Conservation (phyloP, 306 rosid species). For the Erythrophleum fordii region DNA sequence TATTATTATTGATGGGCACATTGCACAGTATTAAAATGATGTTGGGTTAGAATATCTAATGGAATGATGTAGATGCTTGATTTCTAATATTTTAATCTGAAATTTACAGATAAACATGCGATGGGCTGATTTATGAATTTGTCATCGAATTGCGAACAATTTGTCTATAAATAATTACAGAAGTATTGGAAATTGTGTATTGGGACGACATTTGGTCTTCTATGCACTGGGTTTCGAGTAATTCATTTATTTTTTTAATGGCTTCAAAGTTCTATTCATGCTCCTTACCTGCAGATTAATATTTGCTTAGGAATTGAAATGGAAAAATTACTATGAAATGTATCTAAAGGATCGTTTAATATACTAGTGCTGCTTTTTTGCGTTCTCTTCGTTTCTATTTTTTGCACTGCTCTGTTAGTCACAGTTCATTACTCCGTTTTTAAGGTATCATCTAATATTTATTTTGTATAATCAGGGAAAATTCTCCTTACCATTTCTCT, state of each 20-base stretch:
- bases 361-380: neutral
- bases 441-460: conserved; percentile 16
- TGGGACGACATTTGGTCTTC: neutral
- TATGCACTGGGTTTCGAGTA: conserved; percentile 13
- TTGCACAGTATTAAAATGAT: neutral
- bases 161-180: neutral
- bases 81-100: conserved; percentile 4
- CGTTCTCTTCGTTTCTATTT: neutral
- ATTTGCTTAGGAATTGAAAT: neutral
- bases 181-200: conserved; percentile 17
- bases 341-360: neutral
- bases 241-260: neutral
- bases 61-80: neutral
- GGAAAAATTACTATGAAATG: neutral
- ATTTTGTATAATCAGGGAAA: conserved; percentile 62
- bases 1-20: neutral
- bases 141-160: neutral
- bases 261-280: neutral
- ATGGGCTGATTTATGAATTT: conserved; percentile 1
- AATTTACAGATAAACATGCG: neutral
- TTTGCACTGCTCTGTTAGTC: neutral
- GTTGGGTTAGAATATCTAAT: neutral
- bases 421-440: conserved; percentile 1
- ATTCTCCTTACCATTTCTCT: conserved; percentile 73
- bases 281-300: neutral